Base-by-base conservation (phyloP, 1,284 basidiomycete genomes). In the Mycena sp. region DNA sequence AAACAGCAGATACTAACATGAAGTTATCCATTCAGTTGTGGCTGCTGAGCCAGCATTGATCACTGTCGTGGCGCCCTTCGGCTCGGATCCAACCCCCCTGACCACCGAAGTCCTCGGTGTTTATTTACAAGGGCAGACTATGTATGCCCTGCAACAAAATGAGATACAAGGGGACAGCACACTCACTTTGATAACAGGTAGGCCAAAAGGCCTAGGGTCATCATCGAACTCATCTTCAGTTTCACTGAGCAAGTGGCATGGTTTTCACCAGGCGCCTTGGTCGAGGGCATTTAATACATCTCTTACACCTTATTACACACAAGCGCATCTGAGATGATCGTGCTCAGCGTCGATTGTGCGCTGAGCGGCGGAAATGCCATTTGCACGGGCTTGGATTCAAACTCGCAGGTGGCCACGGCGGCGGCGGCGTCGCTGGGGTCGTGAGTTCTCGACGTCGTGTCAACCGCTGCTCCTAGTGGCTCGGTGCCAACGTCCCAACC, bases 251-350 rank as follows among this genome's bases (percentile, higher is more conserved):
- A n/a, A n/a, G n/a, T n/a, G n/a, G n/a, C n/a, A n/a, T n/a, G n/a
- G n/a, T n/a, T n/a, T n/a, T n/a, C n/a, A n/a, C n/a, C n/a, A n/a
- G n/a, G n/a, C n/a, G n/a, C n/a, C n/a, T 29, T 57, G 16, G 60
- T 57, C 40, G 45, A 48, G 14, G 60, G 29, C 16, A 43, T 54
- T n/a, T 46, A 56, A 23, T 37, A 56, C 54, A 30, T 48, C 11
- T 57, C 54, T 6, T 52, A 35, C 48, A 38, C 41, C 7, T 32
- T 46, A 12, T 35, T 29, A 12, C 23, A 38, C n/a, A 23, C 32
- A 4, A 45, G 37, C 43, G 50, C 32, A 16, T 21, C 32, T 23
- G 25, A 38, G 5, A 53, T 29, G 1, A 1, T 46, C 35, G n/a
- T 35, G 16, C 7, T 41, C 32, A 32, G 32, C 6, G 11, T 25